Conservation (phyloP, 2,329 filamentous ascomycete species). For the Cyclaneusma minus region DNA sequence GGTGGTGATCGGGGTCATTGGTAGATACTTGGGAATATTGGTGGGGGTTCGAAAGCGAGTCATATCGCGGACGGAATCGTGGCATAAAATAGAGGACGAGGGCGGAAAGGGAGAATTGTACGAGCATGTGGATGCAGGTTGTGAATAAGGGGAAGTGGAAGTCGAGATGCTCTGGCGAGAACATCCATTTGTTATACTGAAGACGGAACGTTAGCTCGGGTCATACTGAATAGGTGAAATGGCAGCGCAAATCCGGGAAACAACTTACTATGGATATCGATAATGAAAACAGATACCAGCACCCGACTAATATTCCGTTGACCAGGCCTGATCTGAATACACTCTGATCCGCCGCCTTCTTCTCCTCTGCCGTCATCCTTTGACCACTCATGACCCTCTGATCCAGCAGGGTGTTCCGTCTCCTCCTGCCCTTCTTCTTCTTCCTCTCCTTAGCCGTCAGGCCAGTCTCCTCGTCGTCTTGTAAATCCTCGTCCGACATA, state of each 20-base stretch:
- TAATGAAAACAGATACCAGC: slow-evolving; percentile 87
- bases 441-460: slow-evolving; percentile 59
- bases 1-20: slow-evolving; percentile 14
- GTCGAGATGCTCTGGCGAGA: slow-evolving; percentile 67
- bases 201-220: slow-evolving; percentile 6
- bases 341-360: slow-evolving; percentile 58
- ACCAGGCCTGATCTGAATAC: slow-evolving; percentile 53
- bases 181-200: slow-evolving; percentile 99
- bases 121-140: slow-evolving; percentile 86
- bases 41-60: slow-evolving; percentile 19
- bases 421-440: slow-evolving; percentile 49
- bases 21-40: slow-evolving; percentile 20
- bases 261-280: slow-evolving; percentile 72
- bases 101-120: slow-evolving; percentile 72
- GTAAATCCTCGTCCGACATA: slow-evolving; percentile 54
- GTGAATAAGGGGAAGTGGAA: slow-evolving; percentile 94
- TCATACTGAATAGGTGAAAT: slow-evolving; percentile 3
- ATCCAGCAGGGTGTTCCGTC: slow-evolving; percentile 52
- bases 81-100: slow-evolving; percentile 72
- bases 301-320: slow-evolving; percentile 65
- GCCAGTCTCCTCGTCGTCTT: slow-evolving; percentile 82
- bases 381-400: slow-evolving; percentile 48
- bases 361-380: slow-evolving; percentile 53
- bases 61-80: slow-evolving; percentile 53
- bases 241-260: slow-evolving; percentile 1